Base-by-base conservation (phyloP, 2,329 filamentous ascomycete species). In the Pseudocercospora musae region DNA sequence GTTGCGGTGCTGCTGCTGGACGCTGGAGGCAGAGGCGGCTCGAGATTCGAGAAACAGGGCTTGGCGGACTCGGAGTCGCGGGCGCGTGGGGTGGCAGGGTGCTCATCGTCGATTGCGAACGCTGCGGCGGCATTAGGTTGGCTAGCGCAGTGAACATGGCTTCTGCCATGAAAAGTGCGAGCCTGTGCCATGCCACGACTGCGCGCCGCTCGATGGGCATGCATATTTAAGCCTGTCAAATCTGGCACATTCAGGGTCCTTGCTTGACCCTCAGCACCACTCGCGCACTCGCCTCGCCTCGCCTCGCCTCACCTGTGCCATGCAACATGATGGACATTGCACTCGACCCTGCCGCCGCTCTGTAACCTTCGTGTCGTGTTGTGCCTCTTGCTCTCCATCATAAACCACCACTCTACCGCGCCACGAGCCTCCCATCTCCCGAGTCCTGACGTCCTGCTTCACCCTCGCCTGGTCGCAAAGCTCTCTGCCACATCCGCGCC, bases 301-400 rank as follows among this genome's bases (percentile, higher is more conserved):
- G n/a, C n/a, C n/a, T n/a, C n/a, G n/a, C n/a, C n/a, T n/a, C n/a
- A n/a, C n/a, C n/a, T n/a, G n/a, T n/a, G n/a, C n/a, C n/a, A n/a
- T n/a, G n/a, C n/a, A n/a, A n/a, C n/a, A n/a, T 64, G 64, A 58
- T 64, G 62, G 58, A 64, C 58, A 50, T 49, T 61, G 48, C 58
- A 46, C 64, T 59, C 64, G 59, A 37, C 62, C 58, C 58, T 63
- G 61, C 64, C 52, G 61, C 58, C 59, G 64, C 31, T 31, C 61
- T 62, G 60, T 66, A 66, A 66, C 64, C 64, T 66, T 63, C 49
- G 59, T 61, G 42, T 54, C 59, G 54, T 56, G 42, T 48, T 31
- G 40, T 54, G 49, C 50, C 44, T 56, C 54, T 40, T 49, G 15
- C 15, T 40, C 37, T 40, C 23, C 6, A n/a, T 25, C 3, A 25